These are phyloP conservation scores for Panus rudis DNA, from an alignment of 768 basidiomycete species.

Conservation along the genomic window DNA sequence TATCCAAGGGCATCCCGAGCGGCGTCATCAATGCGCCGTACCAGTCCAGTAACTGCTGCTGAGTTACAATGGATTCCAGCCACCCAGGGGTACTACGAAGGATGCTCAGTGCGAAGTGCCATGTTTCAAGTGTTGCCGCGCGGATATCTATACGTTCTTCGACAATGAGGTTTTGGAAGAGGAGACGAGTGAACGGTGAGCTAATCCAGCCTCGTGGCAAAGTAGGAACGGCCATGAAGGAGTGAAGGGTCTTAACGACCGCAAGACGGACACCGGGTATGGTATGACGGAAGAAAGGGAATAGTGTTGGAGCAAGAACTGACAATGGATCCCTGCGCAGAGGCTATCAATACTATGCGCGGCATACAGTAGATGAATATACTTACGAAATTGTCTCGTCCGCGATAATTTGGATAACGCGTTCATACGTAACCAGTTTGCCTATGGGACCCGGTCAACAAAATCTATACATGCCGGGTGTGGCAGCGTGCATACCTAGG, in stretches of 20 bases:
- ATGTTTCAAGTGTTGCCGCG: constrained; percentile 60
- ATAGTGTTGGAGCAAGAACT: constrained; percentile 79
- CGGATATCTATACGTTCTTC: constrained; percentile 89
- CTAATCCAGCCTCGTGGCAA: constrained; percentile 79
- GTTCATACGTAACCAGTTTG: constrained; percentile 70
- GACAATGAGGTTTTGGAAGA: constrained; percentile 90
- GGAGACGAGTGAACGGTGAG: constrained; percentile 66
- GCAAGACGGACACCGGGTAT: constrained; percentile 89
- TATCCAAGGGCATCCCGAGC: constrained; percentile 70
- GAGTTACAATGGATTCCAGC: constrained; percentile 47
- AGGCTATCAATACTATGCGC: constrained; percentile 3
- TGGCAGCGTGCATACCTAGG: constrained; percentile 47
- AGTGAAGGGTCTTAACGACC: constrained; percentile 81
- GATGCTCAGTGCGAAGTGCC: constrained; percentile 63
- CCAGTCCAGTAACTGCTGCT: constrained; percentile 71
- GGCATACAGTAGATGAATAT: neutral
- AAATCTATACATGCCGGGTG: neutral
- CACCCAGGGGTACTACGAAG: constrained; percentile 38
- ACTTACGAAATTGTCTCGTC: constrained; percentile 66
- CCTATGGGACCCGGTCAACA: constrained; percentile 35
- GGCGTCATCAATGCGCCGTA: constrained; percentile 87
- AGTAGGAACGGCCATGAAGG: constrained; percentile 74
- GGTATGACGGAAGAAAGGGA: constrained; percentile 96
- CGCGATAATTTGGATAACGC: constrained; percentile 72
- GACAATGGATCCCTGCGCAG: constrained; percentile 65